Evolutionary conservation across 169 alveolate genomes (phyloP).

Genomic region (Plasmodium billcollinsi): DNA sequence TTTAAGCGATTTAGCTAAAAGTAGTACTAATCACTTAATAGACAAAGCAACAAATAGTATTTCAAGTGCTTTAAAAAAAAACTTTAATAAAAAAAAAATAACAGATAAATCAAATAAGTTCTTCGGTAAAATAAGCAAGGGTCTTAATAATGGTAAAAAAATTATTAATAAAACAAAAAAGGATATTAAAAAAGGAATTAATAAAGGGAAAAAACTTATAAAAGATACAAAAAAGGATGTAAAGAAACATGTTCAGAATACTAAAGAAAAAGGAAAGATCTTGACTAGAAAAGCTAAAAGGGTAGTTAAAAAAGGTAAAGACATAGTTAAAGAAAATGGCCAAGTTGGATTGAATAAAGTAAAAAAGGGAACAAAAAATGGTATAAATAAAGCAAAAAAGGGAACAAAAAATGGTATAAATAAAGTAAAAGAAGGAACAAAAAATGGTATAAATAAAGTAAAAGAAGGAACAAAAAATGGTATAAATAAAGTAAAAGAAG

Average conservation of each 20-base stretch:
- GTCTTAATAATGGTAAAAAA: conserved; percentile 2
- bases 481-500: neutral
- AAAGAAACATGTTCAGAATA: no score
- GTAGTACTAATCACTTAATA: conserved; percentile 17
- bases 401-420: neutral
- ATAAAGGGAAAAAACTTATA: conserved; percentile 1
- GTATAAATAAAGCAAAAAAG: neutral
- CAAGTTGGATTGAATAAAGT: neutral
- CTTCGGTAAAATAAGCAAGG: conserved; percentile 20
- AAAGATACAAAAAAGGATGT: no score
- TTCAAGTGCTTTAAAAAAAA: conserved; percentile 19
- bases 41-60: conserved; percentile 22
- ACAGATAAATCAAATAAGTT: conserved; percentile 21
- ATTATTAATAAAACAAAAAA: conserved; percentile 4
- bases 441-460: neutral
- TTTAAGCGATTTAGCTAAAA: conserved; percentile 22
- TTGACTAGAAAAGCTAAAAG: conserved; percentile 3
- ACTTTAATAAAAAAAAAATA: conserved; percentile 20
- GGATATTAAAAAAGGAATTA: neutral
- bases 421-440: conserved; percentile 9
- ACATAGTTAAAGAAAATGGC: no score
- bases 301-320: neutral
- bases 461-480: conserved; percentile 1
- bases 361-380: neutral
- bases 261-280: no score